Evolutionary conservation across 495 filamentous ascomycete species (phyloP).

Genomic region (Hypoxylon rickii): DNA sequence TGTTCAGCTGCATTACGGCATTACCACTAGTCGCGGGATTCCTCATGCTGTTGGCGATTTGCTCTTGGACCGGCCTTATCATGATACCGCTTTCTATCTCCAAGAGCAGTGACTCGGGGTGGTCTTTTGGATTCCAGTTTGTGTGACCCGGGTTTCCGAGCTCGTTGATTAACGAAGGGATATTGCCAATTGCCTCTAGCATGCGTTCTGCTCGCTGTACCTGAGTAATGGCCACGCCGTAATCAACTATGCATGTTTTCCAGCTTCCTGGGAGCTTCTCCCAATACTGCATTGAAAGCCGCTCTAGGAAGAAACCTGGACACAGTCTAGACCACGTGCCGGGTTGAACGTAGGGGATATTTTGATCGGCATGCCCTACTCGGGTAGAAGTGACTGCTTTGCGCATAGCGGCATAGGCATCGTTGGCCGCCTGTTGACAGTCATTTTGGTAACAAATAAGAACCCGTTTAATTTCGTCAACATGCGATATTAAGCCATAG

Average conservation of each 20-base stretch:
- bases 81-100: conserved; percentile 67
- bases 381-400: not conserved
- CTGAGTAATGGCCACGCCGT: conserved; percentile 40
- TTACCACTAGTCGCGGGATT: conserved; percentile 50
- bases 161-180: conserved; percentile 53
- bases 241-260: conserved; percentile 41
- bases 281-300: conserved; percentile 36
- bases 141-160: conserved; percentile 55
- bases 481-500: not conserved
- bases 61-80: conserved; percentile 64
- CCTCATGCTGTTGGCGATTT: conserved; percentile 63
- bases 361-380: not conserved
- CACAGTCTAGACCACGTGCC: conserved; percentile 39
- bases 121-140: conserved; percentile 55
- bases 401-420: conserved; percentile 8
- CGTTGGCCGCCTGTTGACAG: conserved; percentile 8
- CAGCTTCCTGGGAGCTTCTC: conserved; percentile 31
- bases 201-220: conserved; percentile 49
- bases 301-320: conserved; percentile 43
- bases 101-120: conserved; percentile 64
- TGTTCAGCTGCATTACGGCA: conserved; percentile 70
- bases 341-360: not conserved
- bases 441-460: not conserved
- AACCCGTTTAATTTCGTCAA: not conserved
- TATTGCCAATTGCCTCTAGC: conserved; percentile 22